These are phyloP conservation scores for Prunus mongolica DNA, from an alignment of 306 rosid species.

Conservation along the genomic window DNA sequence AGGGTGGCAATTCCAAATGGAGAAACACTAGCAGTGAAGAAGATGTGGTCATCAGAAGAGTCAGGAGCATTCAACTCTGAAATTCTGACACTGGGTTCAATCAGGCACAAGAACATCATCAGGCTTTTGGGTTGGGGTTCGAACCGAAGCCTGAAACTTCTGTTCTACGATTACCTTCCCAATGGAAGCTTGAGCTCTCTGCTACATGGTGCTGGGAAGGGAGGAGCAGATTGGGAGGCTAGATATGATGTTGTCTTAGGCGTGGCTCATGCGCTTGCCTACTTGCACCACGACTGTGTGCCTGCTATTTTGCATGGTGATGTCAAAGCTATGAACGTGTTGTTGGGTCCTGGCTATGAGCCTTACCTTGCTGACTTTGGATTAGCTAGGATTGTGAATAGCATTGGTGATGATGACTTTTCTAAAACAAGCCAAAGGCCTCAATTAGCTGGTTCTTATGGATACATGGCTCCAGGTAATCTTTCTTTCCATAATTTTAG, in stretches of 20 bases:
- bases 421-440: constrained; percentile 45
- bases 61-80: constrained; percentile 60
- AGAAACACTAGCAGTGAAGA: constrained; percentile 64
- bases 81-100: constrained; percentile 51
- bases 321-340: constrained; percentile 78
- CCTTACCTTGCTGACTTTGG: constrained; percentile 83
- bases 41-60: constrained; percentile 72
- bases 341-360: constrained; percentile 58
- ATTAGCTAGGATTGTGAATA: constrained; percentile 40
- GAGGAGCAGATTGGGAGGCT: constrained; percentile 68
- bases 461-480: constrained; percentile 94
- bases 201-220: constrained; percentile 60
- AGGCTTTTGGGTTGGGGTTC: constrained; percentile 70
- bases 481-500: not conserved
- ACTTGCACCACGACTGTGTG: constrained; percentile 81
- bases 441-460: constrained; percentile 68
- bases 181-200: constrained; percentile 85
- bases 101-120: constrained; percentile 69
- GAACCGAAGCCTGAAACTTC: constrained; percentile 49
- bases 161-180: constrained; percentile 73
- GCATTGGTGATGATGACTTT: constrained; percentile 21
- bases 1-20: constrained; percentile 52
- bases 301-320: constrained; percentile 87
- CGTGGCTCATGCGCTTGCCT: constrained; percentile 73
- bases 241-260: constrained; percentile 62